Evolutionary conservation across 2,329 filamentous ascomycete species (phyloP).

Genomic region (Hysterium pulicare): DNA sequence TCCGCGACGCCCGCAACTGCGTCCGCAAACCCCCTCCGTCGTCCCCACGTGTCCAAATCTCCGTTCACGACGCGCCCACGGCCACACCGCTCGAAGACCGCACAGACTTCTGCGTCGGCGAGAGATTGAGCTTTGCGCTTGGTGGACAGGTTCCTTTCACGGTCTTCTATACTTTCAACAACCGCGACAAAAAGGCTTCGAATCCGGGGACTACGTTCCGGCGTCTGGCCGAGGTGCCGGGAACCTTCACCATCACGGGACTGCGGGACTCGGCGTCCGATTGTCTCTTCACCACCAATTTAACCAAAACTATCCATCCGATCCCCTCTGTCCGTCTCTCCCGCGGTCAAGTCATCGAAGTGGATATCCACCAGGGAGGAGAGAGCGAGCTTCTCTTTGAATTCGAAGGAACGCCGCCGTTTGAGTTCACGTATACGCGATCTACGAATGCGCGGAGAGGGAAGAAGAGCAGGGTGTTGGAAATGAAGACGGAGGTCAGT

Average conservation of each 20-base stretch:
- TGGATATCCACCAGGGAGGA: constrained; percentile 95
- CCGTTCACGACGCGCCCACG: constrained; percentile 87
- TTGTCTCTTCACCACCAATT: constrained; percentile 75
- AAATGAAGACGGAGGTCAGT: constrained; percentile 84
- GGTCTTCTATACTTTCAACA: constrained; percentile 86
- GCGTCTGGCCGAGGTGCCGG: constrained; percentile 87
- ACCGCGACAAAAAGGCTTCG: constrained; percentile 72
- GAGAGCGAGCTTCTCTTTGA: constrained; percentile 92
- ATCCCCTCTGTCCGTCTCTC: constrained; percentile 89
- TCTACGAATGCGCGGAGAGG: constrained; percentile 73
- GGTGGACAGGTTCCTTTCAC: constrained; percentile 90
- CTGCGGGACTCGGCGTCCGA: constrained; percentile 85
- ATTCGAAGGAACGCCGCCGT: constrained; percentile 92
- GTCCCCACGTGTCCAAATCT: constrained; percentile 77
- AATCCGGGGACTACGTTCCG: constrained; percentile 80
- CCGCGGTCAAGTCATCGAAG: constrained; percentile 72
- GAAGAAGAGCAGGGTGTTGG: constrained; percentile 66
- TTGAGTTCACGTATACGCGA: constrained; percentile 95
- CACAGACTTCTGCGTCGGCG: constrained; percentile 89
- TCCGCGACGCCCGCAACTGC: constrained; percentile 84
- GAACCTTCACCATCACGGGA: constrained; percentile 81
- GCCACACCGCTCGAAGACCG: constrained; percentile 84
- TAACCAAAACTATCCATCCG: constrained; percentile 82
- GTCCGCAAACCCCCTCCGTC: constrained; percentile 66
- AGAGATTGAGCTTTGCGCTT: constrained; percentile 87